Base-by-base conservation (phyloP, 2,329 filamentous ascomycete genomes). In the Aspergillus sp. region DNA sequence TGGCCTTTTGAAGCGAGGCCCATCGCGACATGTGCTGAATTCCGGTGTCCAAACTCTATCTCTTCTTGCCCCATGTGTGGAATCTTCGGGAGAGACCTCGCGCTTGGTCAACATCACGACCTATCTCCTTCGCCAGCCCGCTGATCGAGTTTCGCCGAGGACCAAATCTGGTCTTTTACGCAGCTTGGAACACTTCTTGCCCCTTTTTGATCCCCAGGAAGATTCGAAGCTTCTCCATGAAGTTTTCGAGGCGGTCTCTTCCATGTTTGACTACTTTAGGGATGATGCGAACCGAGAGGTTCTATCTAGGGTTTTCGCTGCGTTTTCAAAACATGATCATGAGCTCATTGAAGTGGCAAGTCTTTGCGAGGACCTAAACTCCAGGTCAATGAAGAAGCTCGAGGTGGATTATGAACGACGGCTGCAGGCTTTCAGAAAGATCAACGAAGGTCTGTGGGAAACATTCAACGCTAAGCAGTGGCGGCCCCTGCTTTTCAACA, bases 191-290 rank as follows among this genome's bases (percentile, higher is more conserved):
- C 86, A 89, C 61, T 96, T 97, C 64, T 83, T 96, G 49, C 86
- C 87, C 9, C 78, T 90, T 2, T 86, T 86, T 61, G 79, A 86
- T 58, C 76, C 84, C 10, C 76, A 83, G 52, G 81, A 83, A 60
- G 82, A 90, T 52, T 69, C 76, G 6, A 81, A 83, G 24, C 77
- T 94, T 16, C 85, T 85, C 52, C 78, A 83, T 49, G 82, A 84
- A 39, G 85, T 96, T 0, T 96, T 90, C 71, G 81, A 86, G 50
- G 91, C 91, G 0, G 77, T 95, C 10, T 89, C 90, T 4, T 88
- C 90, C 0, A 83, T 98, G 36, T 98, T 96, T 71, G 90, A 91
- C 56, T 96, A 93, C 72, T 94, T 98, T 79, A 91, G 88, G 67
- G 93, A 98, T 73, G 84, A 87, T 49, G 79, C 85, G 49, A 96